phyloP scores from a whole-genome alignment of 495 filamentous ascomycete genomes.

The Hypoxylon subgilvum region DNA sequence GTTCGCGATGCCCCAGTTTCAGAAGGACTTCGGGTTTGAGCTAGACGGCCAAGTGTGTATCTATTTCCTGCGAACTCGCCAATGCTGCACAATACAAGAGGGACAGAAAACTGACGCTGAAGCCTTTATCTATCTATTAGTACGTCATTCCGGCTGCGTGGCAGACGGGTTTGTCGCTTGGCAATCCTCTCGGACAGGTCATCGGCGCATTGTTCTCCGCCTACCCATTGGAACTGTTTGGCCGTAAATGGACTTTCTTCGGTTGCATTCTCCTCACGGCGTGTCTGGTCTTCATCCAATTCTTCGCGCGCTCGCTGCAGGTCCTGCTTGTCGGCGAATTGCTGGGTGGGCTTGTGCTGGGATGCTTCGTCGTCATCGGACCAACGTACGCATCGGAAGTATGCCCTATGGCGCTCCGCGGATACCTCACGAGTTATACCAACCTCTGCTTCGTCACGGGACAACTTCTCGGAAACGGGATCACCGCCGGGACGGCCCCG shows the following conservation, averaged over 20 bases:
- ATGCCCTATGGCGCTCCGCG: conserved; percentile 62
- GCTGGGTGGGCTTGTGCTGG: conserved; percentile 59
- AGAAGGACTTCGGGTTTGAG: conserved; percentile 50
- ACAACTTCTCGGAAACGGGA: conserved; percentile 62
- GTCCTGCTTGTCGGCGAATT: conserved; percentile 58
- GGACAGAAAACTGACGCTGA: conserved; percentile 7
- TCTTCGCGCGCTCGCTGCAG: conserved; percentile 57
- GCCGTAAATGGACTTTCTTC: conserved; percentile 54
- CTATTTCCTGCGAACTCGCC: background rate
- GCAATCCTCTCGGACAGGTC: conserved; percentile 54
- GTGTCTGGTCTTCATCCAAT: conserved; percentile 62
- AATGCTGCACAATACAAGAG: conserved; percentile 11
- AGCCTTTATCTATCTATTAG: conserved; percentile 5
- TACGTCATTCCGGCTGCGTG: conserved; percentile 53
- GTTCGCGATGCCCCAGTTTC: conserved; percentile 53
- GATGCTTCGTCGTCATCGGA: conserved; percentile 61
- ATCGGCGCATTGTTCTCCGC: conserved; percentile 54
- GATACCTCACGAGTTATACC: conserved; percentile 63
- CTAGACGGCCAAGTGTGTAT: conserved; percentile 42
- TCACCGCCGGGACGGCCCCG: conserved; percentile 56
- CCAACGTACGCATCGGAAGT: conserved; percentile 70
- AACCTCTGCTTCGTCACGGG: conserved; percentile 74
- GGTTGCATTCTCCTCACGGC: conserved; percentile 49
- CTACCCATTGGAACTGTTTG: conserved; percentile 54
- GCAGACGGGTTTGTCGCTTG: conserved; percentile 56